Evolutionary conservation across 1,139 yeast species (phyloP), one percentile per base, ranked within the genome.

Genomic region (Schizosaccharomyces versatilis): DNA sequence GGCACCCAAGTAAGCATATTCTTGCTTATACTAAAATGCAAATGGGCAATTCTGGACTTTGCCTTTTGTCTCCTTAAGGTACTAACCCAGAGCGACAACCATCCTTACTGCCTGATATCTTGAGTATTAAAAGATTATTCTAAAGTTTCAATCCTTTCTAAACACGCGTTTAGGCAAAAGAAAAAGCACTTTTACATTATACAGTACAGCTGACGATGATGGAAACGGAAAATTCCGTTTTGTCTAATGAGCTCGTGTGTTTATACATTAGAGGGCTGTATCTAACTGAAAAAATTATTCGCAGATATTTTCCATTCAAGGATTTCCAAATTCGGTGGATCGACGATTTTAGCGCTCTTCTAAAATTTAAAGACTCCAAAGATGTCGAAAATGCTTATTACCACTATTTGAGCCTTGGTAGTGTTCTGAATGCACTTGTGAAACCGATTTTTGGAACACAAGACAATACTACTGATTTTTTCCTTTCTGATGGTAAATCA

Each of bases 1-100:
- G 69, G 68, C 65, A 65, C 49, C 71, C 71, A 5, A 53, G 62
- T 19, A 59, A 59, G 47, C 64, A 63, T 54, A 58, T 60, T 38
- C 57, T 68, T 24, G 68, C 68, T 2, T 64, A 60, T 49, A 61
- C 66, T 32, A n/a, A 19, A 8, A 24, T 24, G 32, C 32, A 24
- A 24, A 24, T 24, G 32, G 32, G 32, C 32, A 24, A 24, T 24
- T 24, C 32, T 24, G 32, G 32, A 5, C 32, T 24, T 24, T 24
- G 32, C 32, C 32, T 24, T 5, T 24, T 24, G 32, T 24, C 32
- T 24, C 32, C 32, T 24, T 24, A 24, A 24, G 32, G 32, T 2
- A 24, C 32, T 24, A 24, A 24, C 32, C 32, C 32, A 24, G 32
- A 2, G 5, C 32, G 32, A 24, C 32, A 24, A 24, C 32, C 32